Percentiles rank a stretch among this genome's conserved stretches.
Conservation (phyloP, 208 protist species). For the Acanthamoeba castellanii region DNA sequence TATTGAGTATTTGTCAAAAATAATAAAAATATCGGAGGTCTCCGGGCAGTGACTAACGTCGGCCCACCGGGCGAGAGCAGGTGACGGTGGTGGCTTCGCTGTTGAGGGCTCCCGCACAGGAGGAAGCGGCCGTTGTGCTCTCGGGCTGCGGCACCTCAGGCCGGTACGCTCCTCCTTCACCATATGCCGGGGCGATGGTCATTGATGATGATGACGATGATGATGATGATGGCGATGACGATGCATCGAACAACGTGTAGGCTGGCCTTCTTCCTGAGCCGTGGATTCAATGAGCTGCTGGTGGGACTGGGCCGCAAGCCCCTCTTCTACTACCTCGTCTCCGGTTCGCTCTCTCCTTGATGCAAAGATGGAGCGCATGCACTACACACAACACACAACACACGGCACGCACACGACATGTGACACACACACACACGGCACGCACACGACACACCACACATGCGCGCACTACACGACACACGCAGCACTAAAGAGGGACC, state of each 20-base stretch:
- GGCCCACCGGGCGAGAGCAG: no score
- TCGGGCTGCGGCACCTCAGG: slow-evolving; percentile 53
- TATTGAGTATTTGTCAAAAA: no score
- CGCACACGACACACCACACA: no score
- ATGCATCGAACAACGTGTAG: background rate
- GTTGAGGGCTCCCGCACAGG: background rate
- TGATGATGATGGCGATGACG: no score
- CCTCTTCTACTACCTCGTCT: slow-evolving; percentile 45
- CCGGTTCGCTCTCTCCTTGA: slow-evolving; percentile 5
- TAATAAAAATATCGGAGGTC: no score
- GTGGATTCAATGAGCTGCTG: slow-evolving; percentile 42
- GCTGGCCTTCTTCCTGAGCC: slow-evolving; percentile 56
- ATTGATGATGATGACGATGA: no score
- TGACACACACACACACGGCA: no score
- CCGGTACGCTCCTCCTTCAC: background rate
- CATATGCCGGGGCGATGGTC: no score
- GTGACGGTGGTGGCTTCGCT: background rate
- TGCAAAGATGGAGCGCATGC: background rate
- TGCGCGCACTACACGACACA: no score
- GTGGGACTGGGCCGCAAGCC: background rate
- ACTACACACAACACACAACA: no score
- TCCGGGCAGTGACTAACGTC: background rate
- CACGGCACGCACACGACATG: no score
- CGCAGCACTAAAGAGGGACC: no score
- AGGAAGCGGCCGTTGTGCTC: slow-evolving; percentile 4